Percentiles rank a stretch among this genome's conserved stretches.
These are phyloP conservation scores for Blastobotrys peoriensis DNA, from an alignment of 805 yeast genomes.

Conservation along the genomic window DNA sequence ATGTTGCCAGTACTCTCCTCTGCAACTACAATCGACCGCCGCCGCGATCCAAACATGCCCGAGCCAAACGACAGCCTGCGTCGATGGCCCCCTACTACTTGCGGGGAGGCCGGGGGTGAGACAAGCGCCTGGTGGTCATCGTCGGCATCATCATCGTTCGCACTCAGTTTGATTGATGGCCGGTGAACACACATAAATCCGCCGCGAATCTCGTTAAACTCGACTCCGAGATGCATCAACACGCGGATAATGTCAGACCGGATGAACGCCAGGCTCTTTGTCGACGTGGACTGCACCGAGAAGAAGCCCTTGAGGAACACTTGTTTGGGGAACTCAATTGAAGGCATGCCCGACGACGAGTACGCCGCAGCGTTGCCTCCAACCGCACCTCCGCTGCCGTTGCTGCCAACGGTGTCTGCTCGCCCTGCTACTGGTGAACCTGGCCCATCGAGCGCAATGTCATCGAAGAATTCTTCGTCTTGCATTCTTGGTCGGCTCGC, in stretches of 20 bases:
- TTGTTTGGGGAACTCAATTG: constrained; percentile 88
- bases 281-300: constrained; percentile 90
- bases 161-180: constrained; percentile 33
- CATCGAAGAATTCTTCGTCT: constrained; percentile 20
- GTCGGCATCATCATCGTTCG: constrained; percentile 9
- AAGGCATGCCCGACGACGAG: constrained; percentile 54
- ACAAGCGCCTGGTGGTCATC: constrained; percentile 7
- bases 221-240: constrained; percentile 68
- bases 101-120: constrained; percentile 17
- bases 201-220: constrained; percentile 84
- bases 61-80: constrained; percentile 27
- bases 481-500: too few relatives aligned
- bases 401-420: too few relatives aligned
- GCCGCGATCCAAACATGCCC: constrained; percentile 19
- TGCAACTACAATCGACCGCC: constrained; percentile 9
- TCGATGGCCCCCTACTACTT: constrained; percentile 17
- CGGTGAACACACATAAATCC: constrained; percentile 79
- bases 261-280: constrained; percentile 83
- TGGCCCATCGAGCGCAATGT: constrained; percentile 15
- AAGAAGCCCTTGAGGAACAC: constrained; percentile 88
- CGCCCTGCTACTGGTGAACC: neutral
- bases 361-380: neutral
- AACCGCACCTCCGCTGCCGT: neutral
- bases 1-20: constrained; percentile 13
- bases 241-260: constrained; percentile 78